These are phyloP conservation scores for Drechslerella dactyloides DNA, from an alignment of 2,329 filamentous ascomycete species.

Conservation along the genomic window DNA sequence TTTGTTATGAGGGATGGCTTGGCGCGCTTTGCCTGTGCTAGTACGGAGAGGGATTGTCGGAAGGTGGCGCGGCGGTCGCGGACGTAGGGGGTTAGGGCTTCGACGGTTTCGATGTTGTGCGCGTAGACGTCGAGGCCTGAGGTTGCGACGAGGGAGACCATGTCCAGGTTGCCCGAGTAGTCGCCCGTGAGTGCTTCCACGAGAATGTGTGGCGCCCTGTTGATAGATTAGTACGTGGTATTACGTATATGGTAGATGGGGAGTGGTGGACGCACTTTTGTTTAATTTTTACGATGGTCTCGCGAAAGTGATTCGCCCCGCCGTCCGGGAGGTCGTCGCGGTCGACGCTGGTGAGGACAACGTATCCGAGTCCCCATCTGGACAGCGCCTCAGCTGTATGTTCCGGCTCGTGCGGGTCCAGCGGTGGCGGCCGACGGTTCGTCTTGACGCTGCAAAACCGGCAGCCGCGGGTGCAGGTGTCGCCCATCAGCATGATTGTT, in stretches of 20 bases:
- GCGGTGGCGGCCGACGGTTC: slow-evolving; percentile 72
- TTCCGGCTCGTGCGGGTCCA: slow-evolving; percentile 96
- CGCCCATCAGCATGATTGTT: slow-evolving; percentile 99
- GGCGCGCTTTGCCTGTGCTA: slow-evolving; percentile 80
- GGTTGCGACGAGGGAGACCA: slow-evolving; percentile 81
- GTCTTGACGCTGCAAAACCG: slow-evolving; percentile 98
- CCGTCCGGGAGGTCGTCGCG: slow-evolving; percentile 90
- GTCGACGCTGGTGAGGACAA: slow-evolving; percentile 91
- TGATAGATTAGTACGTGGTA: slow-evolving; percentile 55
- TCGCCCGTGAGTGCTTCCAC: slow-evolving; percentile 89
- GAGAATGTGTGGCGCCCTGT: slow-evolving; percentile 70
- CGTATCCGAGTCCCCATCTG: slow-evolving; percentile 93
- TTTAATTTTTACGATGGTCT: slow-evolving; percentile 94
- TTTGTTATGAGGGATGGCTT: slow-evolving; percentile 88
- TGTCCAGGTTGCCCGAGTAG: slow-evolving; percentile 81
- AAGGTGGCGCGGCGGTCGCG: slow-evolving; percentile 89
- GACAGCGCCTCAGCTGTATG: slow-evolving; percentile 91
- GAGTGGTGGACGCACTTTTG: slow-evolving; percentile 63
- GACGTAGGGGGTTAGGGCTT: slow-evolving; percentile 86
- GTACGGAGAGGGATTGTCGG: slow-evolving; percentile 78
- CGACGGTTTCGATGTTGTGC: slow-evolving; percentile 95
- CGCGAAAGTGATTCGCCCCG: slow-evolving; percentile 85
- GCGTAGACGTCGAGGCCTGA: slow-evolving; percentile 95
- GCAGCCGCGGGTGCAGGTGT: slow-evolving; percentile 95
- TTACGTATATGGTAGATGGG: not conserved